Conservation (phyloP, 2,329 filamentous ascomycete genomes). For the Didymella pomorum region DNA sequence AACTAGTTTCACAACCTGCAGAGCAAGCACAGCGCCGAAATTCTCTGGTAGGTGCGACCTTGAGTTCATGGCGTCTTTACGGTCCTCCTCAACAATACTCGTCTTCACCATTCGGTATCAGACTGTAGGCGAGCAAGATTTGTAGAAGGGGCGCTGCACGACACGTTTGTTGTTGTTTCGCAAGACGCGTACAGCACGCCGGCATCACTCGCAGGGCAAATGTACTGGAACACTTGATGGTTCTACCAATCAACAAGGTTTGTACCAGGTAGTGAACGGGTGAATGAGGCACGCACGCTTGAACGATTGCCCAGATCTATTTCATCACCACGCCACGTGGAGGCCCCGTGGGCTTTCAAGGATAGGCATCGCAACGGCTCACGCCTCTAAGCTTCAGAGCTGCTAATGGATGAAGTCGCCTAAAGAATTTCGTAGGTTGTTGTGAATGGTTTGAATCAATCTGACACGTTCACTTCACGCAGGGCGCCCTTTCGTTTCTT, state of each 20-base stretch:
- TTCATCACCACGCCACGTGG: background rate
- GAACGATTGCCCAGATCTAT: background rate
- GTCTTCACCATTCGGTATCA: background rate
- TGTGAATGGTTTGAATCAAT: background rate
- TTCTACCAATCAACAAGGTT: background rate
- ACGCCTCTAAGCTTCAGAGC: background rate
- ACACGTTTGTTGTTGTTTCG: background rate
- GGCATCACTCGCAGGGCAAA: too few species aligned
- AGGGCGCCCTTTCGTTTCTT: constrained; percentile 4
- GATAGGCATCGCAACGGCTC: background rate
- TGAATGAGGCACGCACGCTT: background rate
- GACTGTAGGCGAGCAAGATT: background rate
- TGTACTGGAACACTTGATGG: background rate
- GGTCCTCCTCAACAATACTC: background rate
- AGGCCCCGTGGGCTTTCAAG: background rate
- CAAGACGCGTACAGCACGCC: background rate
- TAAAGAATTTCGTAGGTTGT: background rate
- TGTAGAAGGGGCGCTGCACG: background rate
- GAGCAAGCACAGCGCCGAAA: background rate
- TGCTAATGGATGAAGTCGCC: background rate
- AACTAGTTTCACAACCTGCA: background rate
- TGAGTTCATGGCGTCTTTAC: background rate
- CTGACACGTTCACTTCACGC: too few species aligned
- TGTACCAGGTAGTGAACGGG: too few species aligned
- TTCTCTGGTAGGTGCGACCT: background rate